These are phyloP conservation scores for Cyberlindnera samutprakarnensis DNA, from an alignment of 805 yeast species.

Conservation along the genomic window DNA sequence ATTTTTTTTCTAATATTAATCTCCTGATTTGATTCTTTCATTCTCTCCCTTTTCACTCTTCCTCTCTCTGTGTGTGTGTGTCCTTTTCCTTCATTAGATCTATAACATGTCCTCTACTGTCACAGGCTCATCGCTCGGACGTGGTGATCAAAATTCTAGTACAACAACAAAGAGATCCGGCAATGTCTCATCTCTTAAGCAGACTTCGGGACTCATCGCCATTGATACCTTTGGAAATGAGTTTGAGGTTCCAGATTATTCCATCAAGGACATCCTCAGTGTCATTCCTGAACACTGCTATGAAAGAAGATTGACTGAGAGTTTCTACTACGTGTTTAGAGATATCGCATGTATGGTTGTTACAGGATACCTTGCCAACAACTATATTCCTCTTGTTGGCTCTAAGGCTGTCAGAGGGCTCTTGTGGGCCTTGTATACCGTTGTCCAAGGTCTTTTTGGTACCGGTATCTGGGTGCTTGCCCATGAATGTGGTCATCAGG, in stretches of 20 bases:
- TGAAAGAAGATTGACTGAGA: slow-evolving; percentile 47
- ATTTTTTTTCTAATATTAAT: too few species aligned
- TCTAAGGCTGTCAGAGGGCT: slow-evolving; percentile 36
- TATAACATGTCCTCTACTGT: slow-evolving; percentile 11
- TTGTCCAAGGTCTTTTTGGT: slow-evolving; percentile 55
- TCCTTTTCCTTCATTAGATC: background rate
- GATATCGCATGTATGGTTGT: slow-evolving; percentile 46
- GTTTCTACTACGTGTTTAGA: slow-evolving; percentile 60
- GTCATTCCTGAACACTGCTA: slow-evolving; percentile 73
- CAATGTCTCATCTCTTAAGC: slow-evolving; percentile 2
- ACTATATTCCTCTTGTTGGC: slow-evolving; percentile 44
- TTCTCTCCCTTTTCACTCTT: background rate
- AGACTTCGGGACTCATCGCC: slow-evolving; percentile 29
- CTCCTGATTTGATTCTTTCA: too few species aligned
- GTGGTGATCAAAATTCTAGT: too few species aligned
- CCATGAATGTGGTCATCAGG: slow-evolving; percentile 89
- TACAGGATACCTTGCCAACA: slow-evolving; percentile 47
- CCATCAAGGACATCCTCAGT: slow-evolving; percentile 66
- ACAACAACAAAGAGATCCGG: slow-evolving; percentile 9
- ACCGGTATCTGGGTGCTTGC: slow-evolving; percentile 84
- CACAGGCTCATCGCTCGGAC: slow-evolving; percentile 10
- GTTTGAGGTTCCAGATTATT: slow-evolving; percentile 66
- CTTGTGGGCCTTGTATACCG: slow-evolving; percentile 52
- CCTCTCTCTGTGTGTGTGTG: background rate
- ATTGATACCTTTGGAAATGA: slow-evolving; percentile 40